Base-by-base conservation (phyloP, 2,329 filamentous ascomycete genomes). In the Neospermospora avenae region DNA sequence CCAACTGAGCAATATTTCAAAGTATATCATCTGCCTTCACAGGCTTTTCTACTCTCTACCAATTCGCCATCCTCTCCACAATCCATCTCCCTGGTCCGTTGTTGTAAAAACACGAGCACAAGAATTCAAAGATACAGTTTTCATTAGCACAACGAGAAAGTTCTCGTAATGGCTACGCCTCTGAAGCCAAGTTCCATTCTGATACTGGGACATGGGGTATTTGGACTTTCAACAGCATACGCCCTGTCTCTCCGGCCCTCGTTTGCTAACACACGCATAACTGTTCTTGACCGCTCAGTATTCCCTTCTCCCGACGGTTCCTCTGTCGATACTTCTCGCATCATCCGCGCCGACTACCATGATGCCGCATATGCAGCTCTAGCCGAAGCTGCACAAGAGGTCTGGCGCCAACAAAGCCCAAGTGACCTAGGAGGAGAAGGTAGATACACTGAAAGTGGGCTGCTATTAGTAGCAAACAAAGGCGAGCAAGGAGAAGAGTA, bases 341-440 rank as follows among this genome's bases (percentile, higher is more conserved):
- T 88, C 67, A 79, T 88, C 65, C 80, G 86, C 59, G 77, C 84
- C 54, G 93, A 98, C 79, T 98, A 98, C 71, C 87, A 90, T 4
- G 86, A 93, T 70, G 77, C 84, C 0, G 83, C 86, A 22, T 98
- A 98, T 75, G 84, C 91, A 5, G 77, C 80, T 16, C 84, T 98
- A 48, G 91, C 88, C 20, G 80, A 84, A 18, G 78, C 84, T 37
- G 91, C 92, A 1, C 89, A 90, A 69, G 74, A 79, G 18, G 78
- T 82, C 70, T 95, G 86, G 90, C 84, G 88, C 68, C 83, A 81
- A 72, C 74, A 74, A 68, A 83, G 78, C 58, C 44, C 52, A 28
- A 46, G 49, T 46, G 76, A 80, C 34, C 77, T 86, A 53, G 88
- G 85, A 57, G 82, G 81, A 11, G 77, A 85, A 37, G 85, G 85